These are phyloP conservation scores for Solanum paucissectum DNA, from an alignment of 257 asterid genomes.

Conservation along the genomic window DNA sequence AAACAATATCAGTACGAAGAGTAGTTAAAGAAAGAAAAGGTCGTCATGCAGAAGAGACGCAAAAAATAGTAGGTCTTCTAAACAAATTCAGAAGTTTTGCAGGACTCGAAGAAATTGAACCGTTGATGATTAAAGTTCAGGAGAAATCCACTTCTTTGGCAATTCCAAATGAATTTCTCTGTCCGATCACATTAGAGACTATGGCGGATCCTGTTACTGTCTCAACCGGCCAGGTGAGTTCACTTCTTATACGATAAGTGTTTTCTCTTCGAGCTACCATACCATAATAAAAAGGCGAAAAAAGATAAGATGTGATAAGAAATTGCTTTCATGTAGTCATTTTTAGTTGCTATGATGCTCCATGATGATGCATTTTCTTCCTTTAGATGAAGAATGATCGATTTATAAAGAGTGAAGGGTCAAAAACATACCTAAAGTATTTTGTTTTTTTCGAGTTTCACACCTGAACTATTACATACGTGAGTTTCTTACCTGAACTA, in stretches of 20 bases:
- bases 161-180: constrained; percentile 70
- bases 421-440: neutral
- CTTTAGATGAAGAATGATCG: neutral
- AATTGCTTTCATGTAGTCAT: neutral
- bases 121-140: constrained; percentile 9
- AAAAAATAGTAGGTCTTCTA: constrained; percentile 39
- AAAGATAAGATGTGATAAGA: neutral
- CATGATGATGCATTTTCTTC: neutral
- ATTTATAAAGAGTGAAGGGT: neutral
- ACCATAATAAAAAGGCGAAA: neutral
- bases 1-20: constrained; percentile 44
- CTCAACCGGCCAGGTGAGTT: constrained; percentile 72
- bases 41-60: constrained; percentile 29
- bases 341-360: neutral
- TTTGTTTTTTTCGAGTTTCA: neutral
- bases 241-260: neutral
- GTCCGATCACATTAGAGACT: constrained; percentile 78
- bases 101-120: constrained; percentile 32
- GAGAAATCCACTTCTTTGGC: constrained; percentile 15
- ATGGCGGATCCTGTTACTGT: constrained; percentile 84
- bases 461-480: rapidly evolving
- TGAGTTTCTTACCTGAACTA: neutral
- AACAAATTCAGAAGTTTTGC: constrained; percentile 45
- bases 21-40: constrained; percentile 40
- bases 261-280: neutral